Conservation (phyloP, 2,329 filamentous ascomycete genomes). For the Tolypocladium album region DNA sequence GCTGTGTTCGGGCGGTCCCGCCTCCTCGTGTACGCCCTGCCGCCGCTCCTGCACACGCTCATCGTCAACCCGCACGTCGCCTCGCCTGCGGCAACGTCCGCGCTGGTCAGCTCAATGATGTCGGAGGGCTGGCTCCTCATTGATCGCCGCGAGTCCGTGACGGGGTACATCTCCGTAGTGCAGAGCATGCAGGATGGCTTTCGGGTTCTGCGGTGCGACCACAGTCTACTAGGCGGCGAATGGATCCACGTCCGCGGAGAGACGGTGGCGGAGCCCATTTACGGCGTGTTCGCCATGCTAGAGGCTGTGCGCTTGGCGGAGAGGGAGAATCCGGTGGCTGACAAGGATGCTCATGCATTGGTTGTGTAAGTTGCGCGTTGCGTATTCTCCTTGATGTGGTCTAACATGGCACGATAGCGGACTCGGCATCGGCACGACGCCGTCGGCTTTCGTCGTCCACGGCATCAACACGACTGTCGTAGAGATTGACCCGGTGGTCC, state of each 20-base stretch:
- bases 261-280: constrained; percentile 71
- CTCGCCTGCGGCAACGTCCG: constrained; percentile 44
- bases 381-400: not conserved
- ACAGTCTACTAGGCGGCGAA: constrained; percentile 86
- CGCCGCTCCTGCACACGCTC: constrained; percentile 61
- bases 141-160: constrained; percentile 74
- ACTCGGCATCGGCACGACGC: constrained; percentile 84
- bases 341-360: constrained; percentile 65
- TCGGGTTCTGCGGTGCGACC: constrained; percentile 81
- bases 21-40: constrained; percentile 54
- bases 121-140: constrained; percentile 62
- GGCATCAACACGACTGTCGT: constrained; percentile 89
- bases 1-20: constrained; percentile 58
- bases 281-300: constrained; percentile 91
- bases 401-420: constrained; percentile 41
- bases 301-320: constrained; percentile 81
- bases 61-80: constrained; percentile 66
- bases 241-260: constrained; percentile 55
- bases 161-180: constrained; percentile 85
- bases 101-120: constrained; percentile 56
- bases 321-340: constrained; percentile 37
- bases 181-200: constrained; percentile 64
- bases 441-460: constrained; percentile 74
- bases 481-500: constrained; percentile 85
- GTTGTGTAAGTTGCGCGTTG: constrained; percentile 57